These are phyloP conservation scores for Zizania latifolia DNA, from an alignment of 176 grass and related monocot genomes.

Conservation along the genomic window DNA sequence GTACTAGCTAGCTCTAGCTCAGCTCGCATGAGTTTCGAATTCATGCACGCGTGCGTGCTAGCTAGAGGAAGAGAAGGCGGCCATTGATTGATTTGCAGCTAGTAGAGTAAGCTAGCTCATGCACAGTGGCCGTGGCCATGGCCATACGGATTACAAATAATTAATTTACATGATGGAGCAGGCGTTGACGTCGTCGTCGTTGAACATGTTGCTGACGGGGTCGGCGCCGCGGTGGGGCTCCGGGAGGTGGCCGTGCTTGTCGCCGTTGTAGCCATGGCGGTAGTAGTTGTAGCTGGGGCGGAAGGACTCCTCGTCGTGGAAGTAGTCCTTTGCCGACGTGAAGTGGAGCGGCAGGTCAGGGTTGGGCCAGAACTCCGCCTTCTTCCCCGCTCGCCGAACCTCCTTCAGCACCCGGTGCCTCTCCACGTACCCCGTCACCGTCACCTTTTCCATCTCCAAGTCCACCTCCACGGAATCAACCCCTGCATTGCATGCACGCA, in stretches of 20 bases:
- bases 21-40: too few relatives aligned
- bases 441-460: conserved; percentile 93
- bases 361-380: conserved; percentile 98
- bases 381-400: conserved; percentile 84
- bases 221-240: conserved; percentile 67
- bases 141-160: background rate
- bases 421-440: conserved; percentile 92
- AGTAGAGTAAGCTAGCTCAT: too few relatives aligned
- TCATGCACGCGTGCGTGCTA: background rate
- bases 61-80: too few relatives aligned
- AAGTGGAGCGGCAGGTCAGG: conserved; percentile 65
- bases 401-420: conserved; percentile 80
- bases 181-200: conserved; percentile 92
- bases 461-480: conserved; percentile 87
- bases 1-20: background rate
- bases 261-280: conserved; percentile 89
- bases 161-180: conserved; percentile 66
- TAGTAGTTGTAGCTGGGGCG: conserved; percentile 90
- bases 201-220: conserved; percentile 98
- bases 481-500: background rate
- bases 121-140: background rate
- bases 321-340: conserved; percentile 78
- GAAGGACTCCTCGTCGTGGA: conserved; percentile 85
- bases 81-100: too few relatives aligned
- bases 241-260: conserved; percentile 72